Evolutionary conservation across 257 asterid genomes (phyloP), one percentile per base, ranked within the genome.

Genomic region (Jacaranda copaia): DNA sequence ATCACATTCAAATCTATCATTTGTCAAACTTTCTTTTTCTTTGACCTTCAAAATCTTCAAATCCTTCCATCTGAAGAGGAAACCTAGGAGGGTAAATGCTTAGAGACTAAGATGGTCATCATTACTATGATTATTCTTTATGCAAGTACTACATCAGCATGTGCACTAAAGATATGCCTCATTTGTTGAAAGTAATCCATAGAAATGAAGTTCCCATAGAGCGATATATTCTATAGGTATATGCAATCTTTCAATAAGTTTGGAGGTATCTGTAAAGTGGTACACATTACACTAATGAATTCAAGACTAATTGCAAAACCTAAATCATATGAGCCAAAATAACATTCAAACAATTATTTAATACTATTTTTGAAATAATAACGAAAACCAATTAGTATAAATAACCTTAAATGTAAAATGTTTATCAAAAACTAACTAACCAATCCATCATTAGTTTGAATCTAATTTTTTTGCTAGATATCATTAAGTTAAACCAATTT

Each of bases 141-240:
- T n/a, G n/a, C n/a, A n/a, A n/a, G n/a, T n/a, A n/a, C n/a, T 25
- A 2, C 32, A 25, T 25, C 32, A 25, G 32, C 2, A 25, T 25
- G 32, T 25, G 32, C 32, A 25, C 32, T 25, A 40, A 76, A 36
- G 35, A 63, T 38, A 20, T 20, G 25, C 77, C 73, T 61, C 66
- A 94, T 96, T 96, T 89, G 96, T 80, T 93, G 96, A 85, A 95
- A 95, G 75, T 82, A 77, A 81, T 93, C 98, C 99, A 93, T 91
- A 5, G 96, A 90, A 69, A 93, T 95, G 56, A 98, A 97, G 84
- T 95, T 95, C 73, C 92, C 89, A 80, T 95, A 98, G 70, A 95
- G 94, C 68, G 96, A 89, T 61, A 93, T 89, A 72, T 81, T 95
- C 76, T 95, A 98, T 71, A 95, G 85, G 72, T 94, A 79, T 82